Conservation (phyloP, 768 basidiomycete genomes). For the Dioszegia aurantiaca region DNA sequence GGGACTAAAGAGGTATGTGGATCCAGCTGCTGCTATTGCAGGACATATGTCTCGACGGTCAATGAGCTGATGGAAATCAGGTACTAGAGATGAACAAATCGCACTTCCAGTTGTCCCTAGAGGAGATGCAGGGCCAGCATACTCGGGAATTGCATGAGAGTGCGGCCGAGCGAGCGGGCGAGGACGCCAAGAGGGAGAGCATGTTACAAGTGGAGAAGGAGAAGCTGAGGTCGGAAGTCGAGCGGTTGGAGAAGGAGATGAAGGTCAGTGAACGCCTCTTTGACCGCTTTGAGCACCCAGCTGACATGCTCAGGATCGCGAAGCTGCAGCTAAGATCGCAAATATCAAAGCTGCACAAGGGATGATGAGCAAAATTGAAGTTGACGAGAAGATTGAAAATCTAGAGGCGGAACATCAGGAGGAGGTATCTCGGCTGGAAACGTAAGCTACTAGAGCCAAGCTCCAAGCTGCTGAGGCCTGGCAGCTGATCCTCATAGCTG, state of each 20-base stretch:
- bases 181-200: constrained; percentile 2
- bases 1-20: constrained; percentile 29
- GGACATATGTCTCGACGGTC: background rate
- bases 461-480: background rate
- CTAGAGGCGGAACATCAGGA: background rate
- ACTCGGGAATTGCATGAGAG: constrained; percentile 1
- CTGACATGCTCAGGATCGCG: background rate
- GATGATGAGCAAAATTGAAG: background rate
- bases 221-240: constrained; percentile 18
- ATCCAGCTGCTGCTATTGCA: too few species aligned
- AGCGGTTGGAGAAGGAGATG: constrained; percentile 13
- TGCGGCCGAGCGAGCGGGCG: constrained; percentile 10
- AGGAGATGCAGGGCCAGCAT: constrained; percentile 25
- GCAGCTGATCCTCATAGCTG: constrained; percentile 1
- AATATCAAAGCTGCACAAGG: background rate
- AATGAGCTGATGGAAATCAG: constrained; percentile 15
- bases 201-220: constrained; percentile 10
- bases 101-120: constrained; percentile 29
- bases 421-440: background rate
- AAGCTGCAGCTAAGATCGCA: background rate
- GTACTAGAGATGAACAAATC: constrained; percentile 43
- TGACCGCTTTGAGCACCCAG: background rate
- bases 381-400: background rate
- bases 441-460: background rate
- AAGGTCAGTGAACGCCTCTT: constrained; percentile 22